Conservation (phyloP, 2,329 filamentous ascomycete species). For the Botrytis fragariae region DNA sequence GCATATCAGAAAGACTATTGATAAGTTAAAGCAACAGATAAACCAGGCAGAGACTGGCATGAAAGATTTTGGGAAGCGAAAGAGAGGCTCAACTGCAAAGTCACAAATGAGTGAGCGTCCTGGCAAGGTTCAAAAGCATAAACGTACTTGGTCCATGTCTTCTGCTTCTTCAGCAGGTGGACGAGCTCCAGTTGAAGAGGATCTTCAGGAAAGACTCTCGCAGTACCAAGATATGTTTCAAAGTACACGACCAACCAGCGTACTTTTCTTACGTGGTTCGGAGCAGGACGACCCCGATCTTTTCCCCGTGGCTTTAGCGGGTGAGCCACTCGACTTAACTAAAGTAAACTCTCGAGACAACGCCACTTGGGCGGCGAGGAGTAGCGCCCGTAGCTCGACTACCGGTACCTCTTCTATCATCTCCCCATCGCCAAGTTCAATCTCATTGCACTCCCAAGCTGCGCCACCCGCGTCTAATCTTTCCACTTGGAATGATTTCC, state of each 20-base stretch:
- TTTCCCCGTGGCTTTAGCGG: slow-evolving; percentile 70
- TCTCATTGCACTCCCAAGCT: slow-evolving; percentile 59
- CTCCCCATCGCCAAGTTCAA: slow-evolving; percentile 64
- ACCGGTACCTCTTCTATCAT: slow-evolving; percentile 59
- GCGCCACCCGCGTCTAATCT: slow-evolving; percentile 35
- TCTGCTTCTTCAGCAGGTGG: slow-evolving; percentile 65
- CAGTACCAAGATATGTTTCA: slow-evolving; percentile 83
- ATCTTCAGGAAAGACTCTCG: slow-evolving; percentile 73
- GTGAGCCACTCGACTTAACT: slow-evolving; percentile 62
- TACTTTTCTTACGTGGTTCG: slow-evolving; percentile 73
- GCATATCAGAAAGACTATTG: slow-evolving; percentile 94
- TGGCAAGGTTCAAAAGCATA: slow-evolving; percentile 86
- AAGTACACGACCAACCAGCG: slow-evolving; percentile 74
- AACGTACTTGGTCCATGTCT: slow-evolving; percentile 92
- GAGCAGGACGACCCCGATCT: slow-evolving; percentile 77
- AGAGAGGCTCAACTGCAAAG: slow-evolving; percentile 51
- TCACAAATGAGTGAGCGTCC: slow-evolving; percentile 53
- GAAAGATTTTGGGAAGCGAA: slow-evolving; percentile 65
- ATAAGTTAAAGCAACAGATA: slow-evolving; percentile 93
- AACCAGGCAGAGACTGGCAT: slow-evolving; percentile 68
- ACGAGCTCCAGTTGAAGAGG: slow-evolving; percentile 63
- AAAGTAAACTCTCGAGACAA: slow-evolving; percentile 44
- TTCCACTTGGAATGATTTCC: slow-evolving; percentile 58
- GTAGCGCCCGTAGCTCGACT: slow-evolving; percentile 56
- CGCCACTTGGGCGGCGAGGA: slow-evolving; percentile 42